Conservation (phyloP, 208 protist species). For the Acanthamoeba sp. region DNA sequence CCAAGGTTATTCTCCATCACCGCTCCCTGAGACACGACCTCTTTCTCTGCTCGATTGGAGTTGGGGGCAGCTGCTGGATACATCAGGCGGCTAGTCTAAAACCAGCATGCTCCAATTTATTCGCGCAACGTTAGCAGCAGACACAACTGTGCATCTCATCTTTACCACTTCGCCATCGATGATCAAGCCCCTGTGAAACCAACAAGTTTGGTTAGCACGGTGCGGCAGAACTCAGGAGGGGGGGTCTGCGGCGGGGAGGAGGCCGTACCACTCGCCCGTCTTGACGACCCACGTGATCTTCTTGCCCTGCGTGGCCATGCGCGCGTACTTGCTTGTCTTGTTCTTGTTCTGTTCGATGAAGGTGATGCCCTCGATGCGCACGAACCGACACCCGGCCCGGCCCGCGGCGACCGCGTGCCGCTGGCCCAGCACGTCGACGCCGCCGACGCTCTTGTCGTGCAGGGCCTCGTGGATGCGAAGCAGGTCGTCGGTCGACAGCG, state of each 20-base stretch:
- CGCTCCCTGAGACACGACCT: too few relatives aligned
- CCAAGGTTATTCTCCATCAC: too few relatives aligned
- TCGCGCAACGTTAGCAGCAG: too few relatives aligned
- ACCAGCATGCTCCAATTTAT: too few relatives aligned
- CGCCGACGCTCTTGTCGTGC: neutral
- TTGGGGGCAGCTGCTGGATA: too few relatives aligned
- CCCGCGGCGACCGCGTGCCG: neutral
- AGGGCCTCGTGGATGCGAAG: conserved; percentile 9
- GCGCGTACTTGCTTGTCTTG: neutral
- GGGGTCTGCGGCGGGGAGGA: neutral
- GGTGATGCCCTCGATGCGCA: conserved; percentile 53
- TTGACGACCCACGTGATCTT: conserved; percentile 49
- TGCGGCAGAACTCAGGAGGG: neutral
- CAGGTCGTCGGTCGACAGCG: conserved; percentile 7
- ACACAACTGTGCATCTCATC: neutral
- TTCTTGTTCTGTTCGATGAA: conserved; percentile 55
- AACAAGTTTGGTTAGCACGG: too few relatives aligned
- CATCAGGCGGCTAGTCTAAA: too few relatives aligned
- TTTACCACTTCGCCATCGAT: conserved; percentile 28
- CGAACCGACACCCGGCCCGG: conserved; percentile 16
- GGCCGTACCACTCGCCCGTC: conserved; percentile 1
- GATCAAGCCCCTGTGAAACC: neutral
- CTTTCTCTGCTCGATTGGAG: too few relatives aligned
- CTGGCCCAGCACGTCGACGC: neutral
- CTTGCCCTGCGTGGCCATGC: conserved; percentile 41